A percentile compares a stretch with the other conserved stretches of the same genome.
Conservation (phyloP, 1,284 basidiomycete species). For the Marasmius tenuissimus region DNA sequence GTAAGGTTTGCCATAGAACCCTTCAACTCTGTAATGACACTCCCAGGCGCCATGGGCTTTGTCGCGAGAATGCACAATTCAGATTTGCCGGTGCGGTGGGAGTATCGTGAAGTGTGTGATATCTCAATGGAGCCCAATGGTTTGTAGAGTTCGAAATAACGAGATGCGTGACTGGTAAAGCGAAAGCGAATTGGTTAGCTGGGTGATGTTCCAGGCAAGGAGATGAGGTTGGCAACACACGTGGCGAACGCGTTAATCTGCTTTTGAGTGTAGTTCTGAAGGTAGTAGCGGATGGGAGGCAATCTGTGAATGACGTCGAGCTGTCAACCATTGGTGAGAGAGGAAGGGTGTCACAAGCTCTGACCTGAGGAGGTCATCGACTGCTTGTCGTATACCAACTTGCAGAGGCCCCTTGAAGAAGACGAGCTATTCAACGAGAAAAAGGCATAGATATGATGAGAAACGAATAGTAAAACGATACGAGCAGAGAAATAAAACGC, state of each 20-base stretch:
- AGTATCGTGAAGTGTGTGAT: constrained; percentile 82
- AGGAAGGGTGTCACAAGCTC: background rate
- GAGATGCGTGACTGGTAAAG: constrained; percentile 70
- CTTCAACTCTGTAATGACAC: constrained; percentile 79
- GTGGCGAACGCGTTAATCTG: constrained; percentile 87
- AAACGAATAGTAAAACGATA: constrained; percentile 23
- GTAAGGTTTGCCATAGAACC: constrained; percentile 86
- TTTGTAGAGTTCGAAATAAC: constrained; percentile 83
- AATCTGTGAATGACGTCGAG: constrained; percentile 46
- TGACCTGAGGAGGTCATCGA: constrained; percentile 71
- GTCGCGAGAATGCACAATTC: constrained; percentile 90
- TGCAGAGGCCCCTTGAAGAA: constrained; percentile 50
- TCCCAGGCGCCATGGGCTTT: constrained; percentile 65
- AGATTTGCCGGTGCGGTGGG: constrained; percentile 83
- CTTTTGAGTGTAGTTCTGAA: constrained; percentile 69
- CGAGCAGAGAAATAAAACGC: constrained; percentile 33
- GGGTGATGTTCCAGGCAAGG: constrained; percentile 22
- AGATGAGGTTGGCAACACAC: constrained; percentile 44
- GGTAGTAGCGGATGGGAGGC: constrained; percentile 69
- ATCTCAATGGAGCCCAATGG: constrained; percentile 84
- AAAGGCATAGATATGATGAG: constrained; percentile 29
- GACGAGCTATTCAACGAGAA: constrained; percentile 50
- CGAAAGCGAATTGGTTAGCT: constrained; percentile 13
- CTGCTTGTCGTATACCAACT: constrained; percentile 61
- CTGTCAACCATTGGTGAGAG: background rate